Conservation (phyloP, 345 rosid genomes). For the Diplotaxis tenuifolia region DNA sequence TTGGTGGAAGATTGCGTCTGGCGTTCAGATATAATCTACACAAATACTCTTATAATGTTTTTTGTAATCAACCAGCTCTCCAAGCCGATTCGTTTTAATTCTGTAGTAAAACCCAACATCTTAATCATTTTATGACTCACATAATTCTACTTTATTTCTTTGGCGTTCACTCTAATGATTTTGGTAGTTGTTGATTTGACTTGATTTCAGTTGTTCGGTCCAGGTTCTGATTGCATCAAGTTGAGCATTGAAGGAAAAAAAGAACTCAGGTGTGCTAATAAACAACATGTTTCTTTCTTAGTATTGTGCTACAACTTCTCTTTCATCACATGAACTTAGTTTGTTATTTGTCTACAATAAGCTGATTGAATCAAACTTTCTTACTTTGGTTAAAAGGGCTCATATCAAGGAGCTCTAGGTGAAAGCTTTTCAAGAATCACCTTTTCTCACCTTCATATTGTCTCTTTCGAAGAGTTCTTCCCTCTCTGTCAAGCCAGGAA, state of each 20-base stretch:
- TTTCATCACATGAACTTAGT: neutral
- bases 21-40: too few species aligned
- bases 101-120: too few species aligned
- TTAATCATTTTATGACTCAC: neutral
- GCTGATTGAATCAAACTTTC: neutral
- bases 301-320: neutral
- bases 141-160: neutral
- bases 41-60: too few species aligned
- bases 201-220: neutral
- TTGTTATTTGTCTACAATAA: neutral
- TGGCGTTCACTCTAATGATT: neutral
- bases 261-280: too few species aligned
- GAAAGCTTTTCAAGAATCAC: neutral
- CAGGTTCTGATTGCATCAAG: neutral
- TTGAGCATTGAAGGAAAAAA: neutral
- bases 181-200: neutral
- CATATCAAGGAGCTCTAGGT: neutral
- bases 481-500: neutral
- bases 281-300: neutral
- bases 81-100: too few species aligned
- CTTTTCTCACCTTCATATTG: neutral
- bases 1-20: too few species aligned
- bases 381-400: neutral
- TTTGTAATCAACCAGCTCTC: too few species aligned
- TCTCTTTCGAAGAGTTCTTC: neutral